These are phyloP conservation scores for Lyophyllum decastes DNA, from an alignment of 768 basidiomycete genomes.

Conservation along the genomic window DNA sequence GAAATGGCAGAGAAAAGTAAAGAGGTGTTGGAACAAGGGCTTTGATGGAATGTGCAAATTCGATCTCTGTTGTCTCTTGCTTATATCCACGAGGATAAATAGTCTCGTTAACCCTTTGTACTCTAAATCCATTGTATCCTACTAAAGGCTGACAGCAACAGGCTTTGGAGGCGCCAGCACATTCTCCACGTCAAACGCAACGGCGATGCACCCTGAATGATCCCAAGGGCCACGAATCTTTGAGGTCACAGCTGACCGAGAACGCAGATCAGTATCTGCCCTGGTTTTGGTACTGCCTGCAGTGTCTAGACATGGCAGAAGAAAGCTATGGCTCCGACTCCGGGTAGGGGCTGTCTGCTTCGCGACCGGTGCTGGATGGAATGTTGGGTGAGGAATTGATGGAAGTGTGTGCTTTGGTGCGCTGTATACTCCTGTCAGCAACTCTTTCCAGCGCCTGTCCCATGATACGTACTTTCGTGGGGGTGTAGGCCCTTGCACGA, in stretches of 20 bases:
- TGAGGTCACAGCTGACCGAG: constrained; percentile 17
- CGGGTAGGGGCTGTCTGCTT: constrained; percentile 12
- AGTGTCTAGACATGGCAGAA: constrained; percentile 11
- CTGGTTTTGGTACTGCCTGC: neutral
- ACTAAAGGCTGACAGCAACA: constrained; percentile 32
- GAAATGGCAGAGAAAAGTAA: constrained; percentile 28
- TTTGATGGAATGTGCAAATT: constrained; percentile 20
- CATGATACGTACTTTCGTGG: constrained; percentile 42
- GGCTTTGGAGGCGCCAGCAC: constrained; percentile 49
- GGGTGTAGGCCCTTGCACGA: constrained; percentile 63
- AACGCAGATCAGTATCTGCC: constrained; percentile 11
- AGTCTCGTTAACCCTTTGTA: neutral
- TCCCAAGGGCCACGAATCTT: constrained; percentile 59
- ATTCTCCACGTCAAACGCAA: constrained; percentile 46
- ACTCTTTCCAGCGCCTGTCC: neutral
- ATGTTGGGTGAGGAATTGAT: constrained; percentile 58
- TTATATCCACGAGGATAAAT: constrained; percentile 26
- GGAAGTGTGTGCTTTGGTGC: constrained; percentile 67
- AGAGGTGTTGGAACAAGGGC: constrained; percentile 23
- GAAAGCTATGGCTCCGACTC: constrained; percentile 12
- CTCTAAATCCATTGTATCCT: neutral
- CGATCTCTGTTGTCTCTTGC: constrained; percentile 31
- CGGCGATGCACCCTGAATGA: constrained; percentile 45
- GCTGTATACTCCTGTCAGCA: constrained; percentile 25
- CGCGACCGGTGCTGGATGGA: constrained; percentile 32